Evolutionary conservation across 352 stramenopile species (phyloP).

Genomic region (Ophiocytium majus): DNA sequence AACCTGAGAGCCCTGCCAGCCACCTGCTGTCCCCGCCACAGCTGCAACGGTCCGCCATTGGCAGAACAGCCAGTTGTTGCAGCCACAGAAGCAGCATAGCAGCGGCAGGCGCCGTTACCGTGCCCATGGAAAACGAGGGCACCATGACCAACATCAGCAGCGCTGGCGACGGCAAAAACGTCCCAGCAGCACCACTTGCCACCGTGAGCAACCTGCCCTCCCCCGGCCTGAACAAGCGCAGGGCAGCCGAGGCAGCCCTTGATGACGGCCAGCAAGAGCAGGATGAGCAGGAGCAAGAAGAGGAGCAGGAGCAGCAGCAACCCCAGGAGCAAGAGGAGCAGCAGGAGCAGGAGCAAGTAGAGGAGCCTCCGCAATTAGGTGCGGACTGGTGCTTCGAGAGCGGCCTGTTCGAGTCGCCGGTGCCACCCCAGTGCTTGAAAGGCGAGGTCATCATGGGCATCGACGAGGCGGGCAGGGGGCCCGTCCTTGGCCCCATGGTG

Average conservation of each 20-base stretch:
- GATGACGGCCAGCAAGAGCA: background rate
- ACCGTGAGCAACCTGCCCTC: background rate
- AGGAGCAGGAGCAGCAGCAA: background rate
- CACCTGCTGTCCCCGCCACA: too few relatives aligned
- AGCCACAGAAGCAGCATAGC: background rate
- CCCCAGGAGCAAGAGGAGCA: background rate
- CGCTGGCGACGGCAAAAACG: background rate
- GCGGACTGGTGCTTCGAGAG: constrained; percentile 31
- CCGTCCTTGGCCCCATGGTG: constrained; percentile 84
- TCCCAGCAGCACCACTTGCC: background rate
- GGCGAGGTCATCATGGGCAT: constrained; percentile 78
- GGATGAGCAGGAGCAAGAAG: background rate
- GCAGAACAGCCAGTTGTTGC: too few relatives aligned
- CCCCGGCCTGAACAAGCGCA: background rate
- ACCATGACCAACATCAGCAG: too few relatives aligned
- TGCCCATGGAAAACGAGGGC: too few relatives aligned
- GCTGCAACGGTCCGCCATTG: too few relatives aligned
- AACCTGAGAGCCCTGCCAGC: too few relatives aligned
- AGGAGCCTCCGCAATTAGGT: background rate
- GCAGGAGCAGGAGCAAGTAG: background rate
- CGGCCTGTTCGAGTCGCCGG: constrained; percentile 35
- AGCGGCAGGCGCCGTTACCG: background rate
- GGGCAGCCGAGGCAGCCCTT: too few relatives aligned
- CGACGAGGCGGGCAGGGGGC: constrained; percentile 80
- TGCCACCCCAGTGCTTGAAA: constrained; percentile 31